A percentile compares a stretch with the other conserved stretches of the same genome.
phyloP scores from a whole-genome alignment of 1,284 basidiomycete species.

The Trametes sp. region DNA sequence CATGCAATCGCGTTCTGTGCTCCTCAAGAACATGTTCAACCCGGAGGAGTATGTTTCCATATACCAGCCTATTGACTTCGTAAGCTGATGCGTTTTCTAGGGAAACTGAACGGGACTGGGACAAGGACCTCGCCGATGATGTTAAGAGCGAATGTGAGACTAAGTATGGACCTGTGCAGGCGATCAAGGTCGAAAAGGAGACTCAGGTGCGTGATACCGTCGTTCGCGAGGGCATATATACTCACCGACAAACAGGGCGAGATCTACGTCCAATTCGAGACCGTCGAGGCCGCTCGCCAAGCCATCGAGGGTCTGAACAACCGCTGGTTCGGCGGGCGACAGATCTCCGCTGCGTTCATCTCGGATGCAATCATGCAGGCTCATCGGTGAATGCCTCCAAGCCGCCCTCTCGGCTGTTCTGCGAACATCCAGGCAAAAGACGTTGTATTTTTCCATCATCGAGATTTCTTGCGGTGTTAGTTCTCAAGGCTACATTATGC shows the following conservation, averaged over 20 bases:
- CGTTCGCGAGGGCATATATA: too few species aligned
- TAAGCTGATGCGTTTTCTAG: constrained; percentile 48
- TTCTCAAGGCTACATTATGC: constrained; percentile 32
- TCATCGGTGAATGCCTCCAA: constrained; percentile 62
- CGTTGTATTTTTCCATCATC: constrained; percentile 30
- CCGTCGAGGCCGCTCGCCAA: constrained; percentile 80
- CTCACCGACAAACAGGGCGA: constrained; percentile 72
- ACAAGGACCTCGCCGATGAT: constrained; percentile 94
- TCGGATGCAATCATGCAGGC: constrained; percentile 94
- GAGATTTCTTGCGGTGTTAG: constrained; percentile 22
- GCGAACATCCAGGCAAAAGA: constrained; percentile 24
- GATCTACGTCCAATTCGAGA: constrained; percentile 94
- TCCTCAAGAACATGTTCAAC: constrained; percentile 96
- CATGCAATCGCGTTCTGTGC: constrained; percentile 84
- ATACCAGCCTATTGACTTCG: background rate
- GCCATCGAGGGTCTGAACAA: constrained; percentile 92
- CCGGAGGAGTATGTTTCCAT: constrained; percentile 85
- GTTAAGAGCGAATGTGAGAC: constrained; percentile 93
- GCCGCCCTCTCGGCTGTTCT: background rate
- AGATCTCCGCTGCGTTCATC: constrained; percentile 86
- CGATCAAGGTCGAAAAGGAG: constrained; percentile 94
- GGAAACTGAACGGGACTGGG: constrained; percentile 97
- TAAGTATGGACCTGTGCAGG: constrained; percentile 89
- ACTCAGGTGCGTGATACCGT: constrained; percentile 69
- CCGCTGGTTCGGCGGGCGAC: constrained; percentile 94